Percentiles rank a stretch among this genome's conserved stretches.
These are phyloP conservation scores for Colletotrichum eremochloae DNA, from an alignment of 2,329 filamentous ascomycete species.

Conservation along the genomic window DNA sequence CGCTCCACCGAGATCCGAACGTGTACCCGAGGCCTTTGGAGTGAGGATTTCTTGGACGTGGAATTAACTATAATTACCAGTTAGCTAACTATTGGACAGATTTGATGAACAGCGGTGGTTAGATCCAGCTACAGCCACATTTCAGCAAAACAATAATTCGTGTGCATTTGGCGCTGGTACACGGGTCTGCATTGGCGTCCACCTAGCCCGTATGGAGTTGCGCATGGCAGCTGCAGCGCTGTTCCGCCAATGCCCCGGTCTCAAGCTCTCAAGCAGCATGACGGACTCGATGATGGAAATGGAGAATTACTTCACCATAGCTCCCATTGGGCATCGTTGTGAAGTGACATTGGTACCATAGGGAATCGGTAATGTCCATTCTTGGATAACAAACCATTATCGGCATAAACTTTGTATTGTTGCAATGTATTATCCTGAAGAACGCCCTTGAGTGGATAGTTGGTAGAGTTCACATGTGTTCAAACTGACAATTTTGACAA, in stretches of 20 bases:
- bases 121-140: not conserved
- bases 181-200: constrained; percentile 65
- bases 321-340: not conserved
- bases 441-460: not conserved
- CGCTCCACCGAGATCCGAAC: constrained; percentile 57
- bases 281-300: constrained; percentile 53
- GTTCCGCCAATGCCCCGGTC: constrained; percentile 60
- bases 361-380: too few relatives aligned
- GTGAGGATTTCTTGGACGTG: not conserved
- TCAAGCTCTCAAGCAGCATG: constrained; percentile 51
- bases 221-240: constrained; percentile 64
- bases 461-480: not conserved
- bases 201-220: constrained; percentile 69
- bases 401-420: not conserved
- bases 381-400: not conserved
- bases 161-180: constrained; percentile 66
- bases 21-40: constrained; percentile 57
- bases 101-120: constrained; percentile 25
- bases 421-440: not conserved
- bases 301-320: constrained; percentile 49
- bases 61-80: too few relatives aligned
- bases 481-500: not conserved
- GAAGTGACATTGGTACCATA: not conserved
- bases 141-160: constrained; percentile 61
- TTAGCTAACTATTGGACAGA: not conserved